These are phyloP conservation scores for Trichophyton simii DNA, from an alignment of 2,329 filamentous ascomycete genomes.

Conservation along the genomic window DNA sequence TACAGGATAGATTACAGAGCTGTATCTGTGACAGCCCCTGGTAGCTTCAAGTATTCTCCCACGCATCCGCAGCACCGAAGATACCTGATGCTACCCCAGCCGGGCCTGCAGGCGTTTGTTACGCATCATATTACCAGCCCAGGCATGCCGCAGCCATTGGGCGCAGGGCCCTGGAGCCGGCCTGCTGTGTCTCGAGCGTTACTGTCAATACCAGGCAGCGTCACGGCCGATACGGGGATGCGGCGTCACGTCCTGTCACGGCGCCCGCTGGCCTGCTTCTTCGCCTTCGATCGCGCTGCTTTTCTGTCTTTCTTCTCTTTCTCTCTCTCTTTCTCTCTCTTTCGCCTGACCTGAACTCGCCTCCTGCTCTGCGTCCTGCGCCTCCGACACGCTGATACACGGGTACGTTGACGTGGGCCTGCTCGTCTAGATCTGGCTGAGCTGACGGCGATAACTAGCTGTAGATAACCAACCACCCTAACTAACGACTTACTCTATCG, in stretches of 20 bases:
- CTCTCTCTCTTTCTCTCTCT: not conserved
- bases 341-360: not conserved
- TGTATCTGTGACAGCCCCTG: not conserved
- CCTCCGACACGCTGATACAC: no score
- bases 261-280: not conserved
- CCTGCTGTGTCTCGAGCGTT: no score
- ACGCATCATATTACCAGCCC: not conserved
- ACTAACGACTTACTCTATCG: no score
- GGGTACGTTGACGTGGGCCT: not conserved
- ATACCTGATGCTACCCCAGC: not conserved
- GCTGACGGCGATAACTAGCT: no score
- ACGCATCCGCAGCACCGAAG: not conserved
- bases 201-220: not conserved
- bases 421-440: not conserved
- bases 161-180: not conserved
- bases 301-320: not conserved
- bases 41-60: not conserved
- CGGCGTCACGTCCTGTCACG: not conserved
- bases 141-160: not conserved
- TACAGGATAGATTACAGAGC: not conserved
- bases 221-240: not conserved
- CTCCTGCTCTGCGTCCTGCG: not conserved
- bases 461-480: no score
- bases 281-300: not conserved
- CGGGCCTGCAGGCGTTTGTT: not conserved